Conservation (phyloP, 345 rosid genomes). For the Ceriops decandra region DNA sequence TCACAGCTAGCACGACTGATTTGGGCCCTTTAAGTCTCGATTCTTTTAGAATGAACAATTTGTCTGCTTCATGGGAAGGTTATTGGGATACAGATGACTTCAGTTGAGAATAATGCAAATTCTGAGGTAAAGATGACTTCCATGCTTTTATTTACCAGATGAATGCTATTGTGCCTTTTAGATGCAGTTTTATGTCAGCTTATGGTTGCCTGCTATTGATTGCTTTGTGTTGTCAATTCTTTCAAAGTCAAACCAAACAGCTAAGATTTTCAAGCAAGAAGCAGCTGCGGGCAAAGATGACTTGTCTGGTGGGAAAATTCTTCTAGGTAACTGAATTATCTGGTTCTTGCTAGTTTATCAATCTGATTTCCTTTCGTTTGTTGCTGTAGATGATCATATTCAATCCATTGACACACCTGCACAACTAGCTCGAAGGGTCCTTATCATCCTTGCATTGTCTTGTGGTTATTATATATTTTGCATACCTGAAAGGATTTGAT, state of each 20-base stretch:
- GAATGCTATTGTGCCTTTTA: background rate
- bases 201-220: conserved; percentile 21
- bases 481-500: background rate
- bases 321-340: conserved; percentile 9
- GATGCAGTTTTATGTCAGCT: conserved; percentile 13
- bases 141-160: conserved; percentile 6
- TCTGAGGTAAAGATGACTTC: conserved; percentile 46
- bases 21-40: conserved; percentile 80
- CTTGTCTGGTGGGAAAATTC: conserved; percentile 36
- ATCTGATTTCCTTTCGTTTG: conserved; percentile 8
- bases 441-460: conserved; percentile 10
- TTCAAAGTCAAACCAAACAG: conserved; percentile 38
- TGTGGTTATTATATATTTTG: conserved; percentile 4
- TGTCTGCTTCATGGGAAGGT: conserved; percentile 74
- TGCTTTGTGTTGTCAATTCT: conserved; percentile 18
- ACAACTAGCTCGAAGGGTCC: conserved; percentile 75
- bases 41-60: conserved; percentile 65
- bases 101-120: conserved; percentile 24
- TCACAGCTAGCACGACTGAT: conserved; percentile 65
- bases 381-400: conserved; percentile 42
- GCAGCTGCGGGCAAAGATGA: conserved; percentile 32
- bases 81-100: conserved; percentile 30
- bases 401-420: conserved; percentile 59
- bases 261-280: conserved; percentile 34
- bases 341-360: conserved; percentile 21